Base-by-base conservation (phyloP, 192 early-diverging fungal species). In the Jimgerdemannia flammicorona region DNA sequence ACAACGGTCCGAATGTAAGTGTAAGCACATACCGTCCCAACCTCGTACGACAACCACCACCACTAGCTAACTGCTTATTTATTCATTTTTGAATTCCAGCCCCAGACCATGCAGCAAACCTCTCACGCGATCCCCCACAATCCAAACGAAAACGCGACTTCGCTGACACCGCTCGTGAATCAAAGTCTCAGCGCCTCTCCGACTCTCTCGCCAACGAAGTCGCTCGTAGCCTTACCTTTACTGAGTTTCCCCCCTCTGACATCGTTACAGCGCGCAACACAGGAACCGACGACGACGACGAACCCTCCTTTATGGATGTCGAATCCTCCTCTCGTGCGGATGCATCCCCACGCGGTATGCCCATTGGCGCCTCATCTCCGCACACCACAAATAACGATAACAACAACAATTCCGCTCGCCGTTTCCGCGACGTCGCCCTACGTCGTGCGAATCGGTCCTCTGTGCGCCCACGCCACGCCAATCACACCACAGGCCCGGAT, bases 91-190 rank as follows among this genome's bases (percentile, higher is more conserved):
- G 14, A 59, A 59, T 59, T 14, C 49, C 2, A 59, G 49, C 49
- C 14, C 49, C 49, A 0, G 14, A 14, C 49, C 14, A 59, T 14
- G 14, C 14, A 14, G 14, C 49, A 59, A 59, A 59, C 49, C 6
- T 59, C 14, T 14, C 49, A 6, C 49, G 14, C 14, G 49, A 59
- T 59, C 49, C 49, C 49, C 49, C 49, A 59, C 49, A 67, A 7
- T 68, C 75, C 29, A 82, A 76, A 68, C 74, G 81, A 40, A 82
- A 82, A 72, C 67, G 81, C 18, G 79, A 75, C 68, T 66, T 82
- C 59, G 66, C 77, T 11, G 77, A 82, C 29, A 72, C 73, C n/a
- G 70, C 70, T 39, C 67, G 72, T n/a, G 77, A 82, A 43, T 43
- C 75, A 40, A 82, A 82, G 67, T 44, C 74, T 49, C 77, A 79